These are phyloP conservation scores for Penicillium waksmanii DNA, from an alignment of 495 filamentous ascomycete species.

Conservation along the genomic window DNA sequence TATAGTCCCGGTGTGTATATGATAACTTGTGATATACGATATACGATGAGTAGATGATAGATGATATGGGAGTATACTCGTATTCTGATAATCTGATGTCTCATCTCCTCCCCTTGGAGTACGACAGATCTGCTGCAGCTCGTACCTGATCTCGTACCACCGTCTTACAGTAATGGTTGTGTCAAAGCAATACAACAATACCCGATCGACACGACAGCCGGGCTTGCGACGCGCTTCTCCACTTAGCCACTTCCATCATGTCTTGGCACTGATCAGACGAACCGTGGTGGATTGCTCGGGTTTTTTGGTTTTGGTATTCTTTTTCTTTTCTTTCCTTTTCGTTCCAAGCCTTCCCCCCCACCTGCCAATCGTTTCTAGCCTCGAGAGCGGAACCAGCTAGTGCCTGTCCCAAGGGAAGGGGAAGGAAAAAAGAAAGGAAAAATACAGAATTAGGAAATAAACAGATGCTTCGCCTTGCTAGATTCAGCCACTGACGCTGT, in stretches of 20 bases:
- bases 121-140: too few relatives aligned
- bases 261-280: slow-evolving; percentile 4
- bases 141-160: slow-evolving; percentile 1
- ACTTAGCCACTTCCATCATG: not conserved
- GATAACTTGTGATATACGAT: not conserved
- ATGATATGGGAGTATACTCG: too few relatives aligned
- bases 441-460: not conserved
- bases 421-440: not conserved
- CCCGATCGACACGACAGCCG: slow-evolving; percentile 4
- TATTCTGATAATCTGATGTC: too few relatives aligned
- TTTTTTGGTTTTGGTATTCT: not conserved
- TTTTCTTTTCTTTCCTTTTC: not conserved
- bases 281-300: not conserved
- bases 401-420: not conserved
- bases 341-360: not conserved
- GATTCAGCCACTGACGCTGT: slow-evolving; percentile 2
- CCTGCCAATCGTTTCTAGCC: not conserved
- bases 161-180: not conserved
- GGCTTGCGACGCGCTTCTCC: slow-evolving; percentile 4
- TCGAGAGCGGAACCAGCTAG: not conserved
- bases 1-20: too few relatives aligned
- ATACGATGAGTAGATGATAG: too few relatives aligned
- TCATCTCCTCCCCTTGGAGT: too few relatives aligned
- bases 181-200: not conserved
- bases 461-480: not conserved